Conservation (phyloP, 2,329 filamentous ascomycete genomes). For the Aspergillus brunneoviolaceus region DNA sequence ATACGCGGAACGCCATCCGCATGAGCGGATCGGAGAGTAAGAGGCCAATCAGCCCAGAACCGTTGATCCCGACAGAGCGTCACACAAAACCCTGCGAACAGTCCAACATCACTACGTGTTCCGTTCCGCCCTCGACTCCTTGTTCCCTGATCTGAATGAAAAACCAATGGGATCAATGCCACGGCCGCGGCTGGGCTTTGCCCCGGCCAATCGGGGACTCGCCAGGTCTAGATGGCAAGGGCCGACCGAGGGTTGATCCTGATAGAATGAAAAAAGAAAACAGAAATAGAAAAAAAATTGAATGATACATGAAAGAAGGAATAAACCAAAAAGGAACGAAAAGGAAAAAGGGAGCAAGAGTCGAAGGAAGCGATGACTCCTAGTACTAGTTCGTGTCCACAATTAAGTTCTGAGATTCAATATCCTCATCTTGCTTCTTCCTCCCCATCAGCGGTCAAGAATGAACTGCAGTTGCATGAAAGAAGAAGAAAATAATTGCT, state of each 20-base stretch:
- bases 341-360: too few species aligned
- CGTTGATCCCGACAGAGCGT: slow-evolving; percentile 9
- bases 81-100: slow-evolving; percentile 8
- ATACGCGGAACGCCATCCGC: slow-evolving; percentile 8
- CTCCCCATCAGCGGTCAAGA: neutral
- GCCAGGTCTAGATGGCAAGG: neutral
- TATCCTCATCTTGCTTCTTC: neutral
- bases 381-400: too few species aligned
- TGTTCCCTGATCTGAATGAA: neutral
- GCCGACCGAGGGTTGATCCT: neutral
- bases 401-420: neutral
- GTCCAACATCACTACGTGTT: slow-evolving; percentile 2
- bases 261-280: neutral
- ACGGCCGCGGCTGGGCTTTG: neutral
- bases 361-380: too few species aligned
- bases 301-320: too few species aligned
- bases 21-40: slow-evolving; percentile 10
- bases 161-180: neutral
- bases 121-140: slow-evolving; percentile 3
- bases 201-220: slow-evolving; percentile 5
- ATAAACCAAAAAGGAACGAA: too few species aligned
- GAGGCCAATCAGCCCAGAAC: slow-evolving; percentile 8
- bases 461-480: neutral
- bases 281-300: too few species aligned
- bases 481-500: neutral